These are phyloP conservation scores for Cercospora canescens DNA, from an alignment of 2,329 filamentous ascomycete species.

Conservation along the genomic window DNA sequence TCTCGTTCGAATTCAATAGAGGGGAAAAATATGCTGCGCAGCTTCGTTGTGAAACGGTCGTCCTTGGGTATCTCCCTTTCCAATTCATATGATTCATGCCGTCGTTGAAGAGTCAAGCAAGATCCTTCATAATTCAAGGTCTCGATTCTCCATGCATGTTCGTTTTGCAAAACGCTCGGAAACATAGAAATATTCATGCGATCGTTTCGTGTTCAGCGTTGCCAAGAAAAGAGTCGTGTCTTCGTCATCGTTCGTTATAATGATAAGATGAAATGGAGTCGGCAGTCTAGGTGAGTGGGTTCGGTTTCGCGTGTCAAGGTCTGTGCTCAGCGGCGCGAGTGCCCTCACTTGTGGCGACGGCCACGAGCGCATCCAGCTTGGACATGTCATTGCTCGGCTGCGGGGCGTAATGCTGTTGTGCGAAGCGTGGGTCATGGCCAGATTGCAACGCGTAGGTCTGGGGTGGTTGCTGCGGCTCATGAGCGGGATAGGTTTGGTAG, in stretches of 20 bases:
- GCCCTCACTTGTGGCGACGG: slow-evolving; percentile 61
- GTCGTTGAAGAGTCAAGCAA: neutral
- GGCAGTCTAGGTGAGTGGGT: neutral
- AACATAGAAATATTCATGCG: neutral
- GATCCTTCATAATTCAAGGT: neutral
- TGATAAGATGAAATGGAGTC: neutral
- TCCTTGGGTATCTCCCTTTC: slow-evolving; percentile 7
- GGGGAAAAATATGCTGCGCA: neutral
- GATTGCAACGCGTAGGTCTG: slow-evolving; percentile 37
- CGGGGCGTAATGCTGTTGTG: slow-evolving; percentile 25
- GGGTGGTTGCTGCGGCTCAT: slow-evolving; percentile 22
- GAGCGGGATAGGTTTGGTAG: slow-evolving; percentile 32
- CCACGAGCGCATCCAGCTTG: slow-evolving; percentile 63
- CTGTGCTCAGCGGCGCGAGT: slow-evolving; percentile 38
- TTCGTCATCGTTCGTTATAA: slow-evolving; percentile 11
- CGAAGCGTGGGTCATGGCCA: slow-evolving; percentile 36
- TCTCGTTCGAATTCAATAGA: neutral
- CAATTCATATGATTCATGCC: neutral
- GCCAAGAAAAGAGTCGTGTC: slow-evolving; percentile 6
- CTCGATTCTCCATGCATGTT: slow-evolving; percentile 2
- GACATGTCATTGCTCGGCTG: slow-evolving; percentile 50
- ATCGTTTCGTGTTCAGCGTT: slow-evolving; percentile 13
- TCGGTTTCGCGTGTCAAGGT: slow-evolving; percentile 11
- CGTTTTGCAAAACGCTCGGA: neutral
- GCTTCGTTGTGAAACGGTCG: neutral